These are phyloP conservation scores for Aphanocladium album DNA, from an alignment of 2,329 filamentous ascomycete species.

Conservation along the genomic window DNA sequence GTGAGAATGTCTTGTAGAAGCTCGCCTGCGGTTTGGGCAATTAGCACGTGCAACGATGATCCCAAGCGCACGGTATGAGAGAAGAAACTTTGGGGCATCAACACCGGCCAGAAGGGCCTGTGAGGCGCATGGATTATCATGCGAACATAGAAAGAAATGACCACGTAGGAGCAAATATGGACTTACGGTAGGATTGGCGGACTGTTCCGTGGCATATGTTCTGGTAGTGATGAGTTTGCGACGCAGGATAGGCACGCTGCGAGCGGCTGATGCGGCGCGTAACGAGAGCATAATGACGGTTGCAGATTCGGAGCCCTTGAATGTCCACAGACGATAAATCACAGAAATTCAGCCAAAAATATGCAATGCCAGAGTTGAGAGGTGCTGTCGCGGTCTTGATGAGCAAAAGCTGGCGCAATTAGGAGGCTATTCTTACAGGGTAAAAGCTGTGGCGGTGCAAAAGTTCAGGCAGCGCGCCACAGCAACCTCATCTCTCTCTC, in stretches of 20 bases:
- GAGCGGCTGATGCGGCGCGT: background rate
- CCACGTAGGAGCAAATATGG: too few species aligned
- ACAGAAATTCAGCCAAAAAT: too few species aligned
- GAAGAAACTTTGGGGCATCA: background rate
- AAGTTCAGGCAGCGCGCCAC: background rate
- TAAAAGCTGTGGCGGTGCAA: background rate
- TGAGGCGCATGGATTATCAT: background rate
- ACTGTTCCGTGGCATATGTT: constrained; percentile 10
- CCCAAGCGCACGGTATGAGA: background rate
- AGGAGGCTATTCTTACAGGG: background rate
- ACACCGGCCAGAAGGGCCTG: too few species aligned
- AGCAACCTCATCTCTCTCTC: too few species aligned
- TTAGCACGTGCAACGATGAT: background rate
- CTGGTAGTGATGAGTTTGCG: background rate
- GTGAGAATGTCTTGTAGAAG: constrained; percentile 72
- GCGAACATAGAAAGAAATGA: too few species aligned
- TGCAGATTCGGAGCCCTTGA: background rate
- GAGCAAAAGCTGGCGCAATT: background rate
- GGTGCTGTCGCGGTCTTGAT: too few species aligned
- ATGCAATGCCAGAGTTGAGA: too few species aligned
- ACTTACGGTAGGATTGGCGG: constrained; percentile 11
- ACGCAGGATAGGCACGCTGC: background rate
- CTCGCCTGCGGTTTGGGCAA: constrained; percentile 39
- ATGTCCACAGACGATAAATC: too few species aligned
- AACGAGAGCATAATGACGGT: background rate